These are phyloP conservation scores for Vigna trinervia DNA, from an alignment of 306 rosid species.

Conservation along the genomic window DNA sequence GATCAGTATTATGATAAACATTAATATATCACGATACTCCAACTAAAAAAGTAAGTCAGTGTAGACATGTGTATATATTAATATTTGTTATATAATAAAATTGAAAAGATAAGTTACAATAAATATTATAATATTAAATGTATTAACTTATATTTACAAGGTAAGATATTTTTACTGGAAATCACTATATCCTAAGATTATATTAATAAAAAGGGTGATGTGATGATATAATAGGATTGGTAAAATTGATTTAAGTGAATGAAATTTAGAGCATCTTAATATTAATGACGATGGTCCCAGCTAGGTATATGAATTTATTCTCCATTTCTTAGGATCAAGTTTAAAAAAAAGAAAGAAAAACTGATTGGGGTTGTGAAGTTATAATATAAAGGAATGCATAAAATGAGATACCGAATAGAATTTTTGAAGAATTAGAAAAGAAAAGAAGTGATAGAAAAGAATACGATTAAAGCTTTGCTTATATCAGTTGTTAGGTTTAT, in stretches of 20 bases:
- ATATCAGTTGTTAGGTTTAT: constrained; percentile 55
- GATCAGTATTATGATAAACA: too few species aligned
- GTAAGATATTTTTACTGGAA: too few species aligned
- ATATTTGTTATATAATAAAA: too few species aligned
- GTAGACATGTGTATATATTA: too few species aligned
- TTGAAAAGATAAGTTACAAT: too few species aligned
- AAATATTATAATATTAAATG: too few species aligned
- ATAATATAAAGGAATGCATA: constrained; percentile 25
- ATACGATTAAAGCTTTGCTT: constrained; percentile 52
- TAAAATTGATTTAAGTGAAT: not conserved
- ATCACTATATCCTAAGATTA: too few species aligned
- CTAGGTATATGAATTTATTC: constrained; percentile 53
- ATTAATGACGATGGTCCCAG: constrained; percentile 17
- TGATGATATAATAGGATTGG: too few species aligned
- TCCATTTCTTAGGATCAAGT: constrained; percentile 43
- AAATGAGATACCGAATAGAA: constrained; percentile 26
- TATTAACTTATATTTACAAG: too few species aligned
- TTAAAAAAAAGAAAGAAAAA: constrained; percentile 38
- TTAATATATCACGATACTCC: too few species aligned
- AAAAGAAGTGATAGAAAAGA: constrained; percentile 45
- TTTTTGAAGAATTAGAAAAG: constrained; percentile 31
- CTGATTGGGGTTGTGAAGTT: constrained; percentile 43
- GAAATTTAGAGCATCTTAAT: constrained; percentile 10
- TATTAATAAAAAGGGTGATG: too few species aligned
- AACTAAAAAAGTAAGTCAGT: too few species aligned